Conservation (phyloP, 352 stramenopile species). For the Pythium biforme region DNA sequence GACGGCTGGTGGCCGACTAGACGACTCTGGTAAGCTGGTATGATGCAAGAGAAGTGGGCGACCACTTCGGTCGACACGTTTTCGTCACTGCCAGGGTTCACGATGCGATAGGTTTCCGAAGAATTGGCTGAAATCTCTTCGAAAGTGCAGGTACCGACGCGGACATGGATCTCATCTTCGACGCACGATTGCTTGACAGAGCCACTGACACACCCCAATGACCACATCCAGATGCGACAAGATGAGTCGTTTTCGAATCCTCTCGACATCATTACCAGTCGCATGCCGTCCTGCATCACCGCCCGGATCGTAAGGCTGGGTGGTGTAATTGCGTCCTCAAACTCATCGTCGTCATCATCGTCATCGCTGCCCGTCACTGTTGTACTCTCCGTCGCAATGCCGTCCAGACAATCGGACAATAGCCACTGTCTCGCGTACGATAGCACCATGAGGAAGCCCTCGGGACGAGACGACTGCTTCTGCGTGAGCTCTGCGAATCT, state of each 20-base stretch:
- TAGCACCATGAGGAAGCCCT: conserved; percentile 83
- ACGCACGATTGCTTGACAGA: conserved; percentile 82
- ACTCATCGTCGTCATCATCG: conserved; percentile 78
- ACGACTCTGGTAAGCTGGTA: conserved; percentile 81
- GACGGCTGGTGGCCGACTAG: conserved; percentile 71
- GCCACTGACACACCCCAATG: conserved; percentile 43
- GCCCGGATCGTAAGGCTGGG: conserved; percentile 69
- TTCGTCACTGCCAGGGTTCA: conserved; percentile 8
- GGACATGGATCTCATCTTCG: conserved; percentile 76
- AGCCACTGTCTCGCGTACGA: conserved; percentile 87
- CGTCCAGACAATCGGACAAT: conserved; percentile 72
- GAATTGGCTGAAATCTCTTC: conserved; percentile 29
- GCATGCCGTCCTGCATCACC: conserved; percentile 43
- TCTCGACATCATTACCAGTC: conserved; percentile 53
- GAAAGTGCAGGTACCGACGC: conserved; percentile 56
- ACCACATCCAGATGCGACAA: conserved; percentile 52
- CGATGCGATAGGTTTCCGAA: conserved; percentile 30
- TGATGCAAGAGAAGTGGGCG: conserved; percentile 52
- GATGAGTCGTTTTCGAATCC: conserved; percentile 8
- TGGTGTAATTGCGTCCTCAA: conserved; percentile 85
- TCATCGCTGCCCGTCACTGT: conserved; percentile 27
- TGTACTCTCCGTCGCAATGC: conserved; percentile 31
- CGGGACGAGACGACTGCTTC: conserved; percentile 68
- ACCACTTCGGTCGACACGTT: conserved; percentile 24
- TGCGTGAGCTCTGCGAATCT: conserved; percentile 64